phyloP scores from a whole-genome alignment of 176 grass and related monocot species.

The barley (Hordeum vulgare) region MorexV3_pseudomolecules_assembly NC_058519.1:415414833-415415332 shows the following conservation, averaged over 20 bases:
- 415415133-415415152: not conserved
- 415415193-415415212: not conserved
- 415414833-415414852: not conserved
- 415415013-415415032: not conserved
- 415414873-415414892: slow-evolving; percentile 2
- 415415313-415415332: no score
- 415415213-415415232: not conserved
- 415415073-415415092: slow-evolving; percentile 4
- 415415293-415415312: no score
- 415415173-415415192: not conserved
- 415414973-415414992: not conserved
- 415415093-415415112: not conserved
- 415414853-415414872: slow-evolving; percentile 12
- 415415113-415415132: slow-evolving; percentile 8
- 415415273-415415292: no score
- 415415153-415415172: not conserved
- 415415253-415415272: no score
- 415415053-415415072: not conserved
- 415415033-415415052: not conserved
- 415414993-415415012: not conserved
- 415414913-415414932: slow-evolving; percentile 21
- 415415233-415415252: not conserved
- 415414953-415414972: not conserved
- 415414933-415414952: not conserved
- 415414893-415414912: not conserved